Conservation (phyloP, 208 protist species). For the Trypanosomatidae sp. region DNA sequence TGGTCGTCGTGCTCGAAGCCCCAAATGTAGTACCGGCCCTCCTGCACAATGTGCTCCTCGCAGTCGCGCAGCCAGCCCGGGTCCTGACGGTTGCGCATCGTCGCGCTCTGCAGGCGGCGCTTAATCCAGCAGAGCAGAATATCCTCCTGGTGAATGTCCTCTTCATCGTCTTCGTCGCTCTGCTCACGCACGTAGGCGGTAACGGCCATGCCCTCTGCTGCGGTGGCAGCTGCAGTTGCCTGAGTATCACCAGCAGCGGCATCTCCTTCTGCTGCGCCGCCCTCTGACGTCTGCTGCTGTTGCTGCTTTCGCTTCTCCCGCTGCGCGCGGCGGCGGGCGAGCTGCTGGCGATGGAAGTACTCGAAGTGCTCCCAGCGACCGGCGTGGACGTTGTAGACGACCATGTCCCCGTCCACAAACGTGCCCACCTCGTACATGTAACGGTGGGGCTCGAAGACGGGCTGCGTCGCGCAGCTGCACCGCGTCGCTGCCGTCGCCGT, state of each 20-base stretch:
- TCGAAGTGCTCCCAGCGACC: conserved; percentile 46
- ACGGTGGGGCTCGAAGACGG: conserved; percentile 21
- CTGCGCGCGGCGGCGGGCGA: conserved; percentile 15
- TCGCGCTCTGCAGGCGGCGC: conserved; percentile 34
- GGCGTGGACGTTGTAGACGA: conserved; percentile 41
- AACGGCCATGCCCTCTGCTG: background rate
- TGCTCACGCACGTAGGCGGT: background rate
- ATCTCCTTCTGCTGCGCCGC: too few relatives aligned
- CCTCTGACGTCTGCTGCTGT: too few relatives aligned
- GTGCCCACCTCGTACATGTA: conserved; percentile 32
- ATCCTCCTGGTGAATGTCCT: conserved; percentile 39
- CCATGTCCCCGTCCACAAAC: conserved; percentile 63
- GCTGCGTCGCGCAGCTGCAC: background rate
- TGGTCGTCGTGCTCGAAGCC: conserved; percentile 52
- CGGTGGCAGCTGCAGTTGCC: background rate
- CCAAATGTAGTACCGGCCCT: conserved; percentile 72
- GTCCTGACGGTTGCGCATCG: conserved; percentile 35
- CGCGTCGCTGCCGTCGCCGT: conserved; percentile 1
- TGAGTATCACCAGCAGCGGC: too few relatives aligned
- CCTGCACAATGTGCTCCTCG: conserved; percentile 41
- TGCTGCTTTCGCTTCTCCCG: too few relatives aligned
- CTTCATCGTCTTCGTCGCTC: conserved; percentile 1
- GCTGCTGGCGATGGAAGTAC: conserved; percentile 29
- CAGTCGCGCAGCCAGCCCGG: conserved; percentile 51
- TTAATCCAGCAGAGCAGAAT: conserved; percentile 64